phyloP scores from a whole-genome alignment of 345 rosid genomes.

The Raphanus raphanistrum region DNA sequence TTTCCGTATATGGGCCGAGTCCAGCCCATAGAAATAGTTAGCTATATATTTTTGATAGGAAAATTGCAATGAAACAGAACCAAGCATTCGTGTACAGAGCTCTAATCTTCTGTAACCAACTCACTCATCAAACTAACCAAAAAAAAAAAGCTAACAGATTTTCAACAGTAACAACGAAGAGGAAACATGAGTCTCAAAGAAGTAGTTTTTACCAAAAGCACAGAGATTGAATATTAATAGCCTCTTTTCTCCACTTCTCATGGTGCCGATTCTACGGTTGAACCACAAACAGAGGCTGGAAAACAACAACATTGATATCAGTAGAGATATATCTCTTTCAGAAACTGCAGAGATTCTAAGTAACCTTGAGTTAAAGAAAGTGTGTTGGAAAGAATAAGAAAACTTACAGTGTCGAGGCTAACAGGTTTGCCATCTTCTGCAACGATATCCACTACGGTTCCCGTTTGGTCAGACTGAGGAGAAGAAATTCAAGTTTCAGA shows the following conservation, averaged over 20 bases:
- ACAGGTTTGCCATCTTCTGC: conserved; percentile 79
- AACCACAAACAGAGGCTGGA: conserved; percentile 77
- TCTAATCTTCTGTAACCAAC: background rate
- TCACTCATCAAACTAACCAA: background rate
- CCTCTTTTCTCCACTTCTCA: conserved; percentile 6
- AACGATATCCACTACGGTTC: conserved; percentile 72
- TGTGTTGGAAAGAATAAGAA: background rate
- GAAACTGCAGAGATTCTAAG: background rate
- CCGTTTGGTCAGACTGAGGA: conserved; percentile 69
- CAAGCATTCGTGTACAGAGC: background rate
- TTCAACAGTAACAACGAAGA: background rate
- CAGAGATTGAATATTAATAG: conserved; percentile 12
- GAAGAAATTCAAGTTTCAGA: conserved; percentile 23
- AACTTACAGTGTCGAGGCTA: conserved; percentile 67
- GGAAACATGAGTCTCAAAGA: background rate
- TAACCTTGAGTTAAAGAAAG: background rate
- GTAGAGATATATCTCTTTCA: background rate
- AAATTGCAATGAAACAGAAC: background rate
- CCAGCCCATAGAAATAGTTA: background rate
- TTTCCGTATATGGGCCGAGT: background rate
- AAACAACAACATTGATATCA: conserved; percentile 8
- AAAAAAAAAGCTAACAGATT: background rate
- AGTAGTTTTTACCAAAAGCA: conserved; percentile 2
- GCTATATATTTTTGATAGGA: background rate
- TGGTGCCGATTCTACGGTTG: conserved; percentile 52